These are phyloP conservation scores for Pichia norvegensis DNA, from an alignment of 1,139 yeast species.

Conservation along the genomic window DNA sequence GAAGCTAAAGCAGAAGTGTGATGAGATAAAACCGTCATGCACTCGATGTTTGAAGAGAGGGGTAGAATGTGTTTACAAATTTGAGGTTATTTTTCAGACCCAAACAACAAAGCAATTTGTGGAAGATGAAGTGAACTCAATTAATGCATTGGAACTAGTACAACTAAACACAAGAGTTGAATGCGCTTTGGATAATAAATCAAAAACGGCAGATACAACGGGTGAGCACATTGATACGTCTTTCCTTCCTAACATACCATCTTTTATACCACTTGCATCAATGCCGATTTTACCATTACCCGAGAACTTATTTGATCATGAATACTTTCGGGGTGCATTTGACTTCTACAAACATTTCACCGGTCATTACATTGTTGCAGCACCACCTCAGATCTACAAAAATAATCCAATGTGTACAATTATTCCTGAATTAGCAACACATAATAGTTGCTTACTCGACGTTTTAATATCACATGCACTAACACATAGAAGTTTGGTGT, in stretches of 20 bases:
- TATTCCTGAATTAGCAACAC: slow-evolving; percentile 9
- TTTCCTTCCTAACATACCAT: slow-evolving; percentile 1
- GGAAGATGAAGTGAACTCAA: too few relatives aligned
- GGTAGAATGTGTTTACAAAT: slow-evolving; percentile 9
- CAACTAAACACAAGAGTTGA: not conserved
- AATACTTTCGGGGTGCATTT: slow-evolving; percentile 10
- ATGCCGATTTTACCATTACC: slow-evolving; percentile 13
- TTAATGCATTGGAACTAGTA: too few relatives aligned
- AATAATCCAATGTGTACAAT: slow-evolving; percentile 10
- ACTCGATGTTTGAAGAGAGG: slow-evolving; percentile 8
- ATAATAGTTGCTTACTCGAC: slow-evolving; percentile 10
- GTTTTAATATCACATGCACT: slow-evolving; percentile 9
- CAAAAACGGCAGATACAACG: not conserved
- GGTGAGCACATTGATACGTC: not conserved
- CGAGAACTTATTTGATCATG: slow-evolving; percentile 10
- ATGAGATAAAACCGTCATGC: slow-evolving; percentile 12
- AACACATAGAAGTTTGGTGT: slow-evolving; percentile 12
- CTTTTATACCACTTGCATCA: slow-evolving; percentile 7
- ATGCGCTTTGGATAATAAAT: too few relatives aligned
- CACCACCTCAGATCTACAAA: slow-evolving; percentile 10
- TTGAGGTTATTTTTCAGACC: slow-evolving; percentile 13
- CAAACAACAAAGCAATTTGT: not conserved
- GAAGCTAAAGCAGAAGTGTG: slow-evolving; percentile 12
- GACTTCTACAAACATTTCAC: slow-evolving; percentile 12
- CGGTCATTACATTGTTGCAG: slow-evolving; percentile 12